Evolutionary conservation across 2,329 filamentous ascomycete species (phyloP), one percentile per base, ranked within the genome.

Genomic region (Fusarium pilosicola): DNA sequence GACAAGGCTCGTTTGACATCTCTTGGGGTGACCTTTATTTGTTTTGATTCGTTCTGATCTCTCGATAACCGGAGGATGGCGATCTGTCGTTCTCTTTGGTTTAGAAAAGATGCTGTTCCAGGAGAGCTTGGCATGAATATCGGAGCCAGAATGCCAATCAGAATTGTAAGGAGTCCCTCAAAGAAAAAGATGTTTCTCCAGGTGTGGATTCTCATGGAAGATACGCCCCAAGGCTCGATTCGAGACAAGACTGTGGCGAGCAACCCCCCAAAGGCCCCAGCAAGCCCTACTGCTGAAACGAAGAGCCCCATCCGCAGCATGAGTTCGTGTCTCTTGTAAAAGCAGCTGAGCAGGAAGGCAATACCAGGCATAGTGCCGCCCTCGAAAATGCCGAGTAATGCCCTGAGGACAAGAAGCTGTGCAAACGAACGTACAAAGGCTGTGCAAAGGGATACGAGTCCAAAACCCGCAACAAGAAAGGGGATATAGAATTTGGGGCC

Each of bases 401-500:
- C 86, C 41, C 88, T 85, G 12, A 87, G 81, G 6, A 82, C 77
- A 6, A 88, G 79, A 3, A 88, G 80, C 1, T 86, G 85, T 13
- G 81, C 78, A 46, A 84, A 88, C 69, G 83, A 85, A n/a, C 80
- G 78, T 0, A 88, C 87, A 24, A 88, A 82, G 1, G 86, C 86
- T 83, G 87, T 88, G n/a, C 87, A 77, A 0, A 85, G 86, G 83
- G 87, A 84, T 30, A 86, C 83, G 7, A 82, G 34, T 8, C 83
- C 82, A 84, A 85, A 90, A 3, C 88, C 84, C 3, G 93, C 82
- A 90, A 97, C 95, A 76, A 96, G 95, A 7, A 87, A 81, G 0
- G 93, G 91, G 30, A 96, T 87, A 84, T 95, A 97, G 56, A 93
- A 83, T 38, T 90, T 92, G 0, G 94, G 94, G 11, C 26, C 34